Evolutionary conservation across 768 basidiomycete species (phyloP), one percentile per base, ranked within the genome.

Genomic region (Hygrophorus russula): DNA sequence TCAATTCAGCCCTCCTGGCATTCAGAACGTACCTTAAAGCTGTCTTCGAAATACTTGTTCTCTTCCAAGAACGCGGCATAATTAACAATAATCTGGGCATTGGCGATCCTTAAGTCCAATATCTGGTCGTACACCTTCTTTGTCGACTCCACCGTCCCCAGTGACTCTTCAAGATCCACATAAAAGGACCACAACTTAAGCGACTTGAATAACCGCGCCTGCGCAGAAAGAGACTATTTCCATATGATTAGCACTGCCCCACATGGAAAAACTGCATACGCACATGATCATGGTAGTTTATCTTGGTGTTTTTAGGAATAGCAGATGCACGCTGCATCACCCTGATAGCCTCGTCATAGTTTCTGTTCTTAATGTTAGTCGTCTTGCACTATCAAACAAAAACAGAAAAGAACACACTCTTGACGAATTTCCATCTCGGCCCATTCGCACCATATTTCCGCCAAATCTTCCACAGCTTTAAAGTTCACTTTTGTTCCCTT

Each of bases 381-480:
- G 49, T 37, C 27, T 10, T 39, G 13, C 35, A 17, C 44, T 19
- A 32, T 59, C 5, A 59, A 53, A 20, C 42, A 11, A 30, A 45
- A n/a, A 8, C 1, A 46, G n/a, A 31, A 18, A 13, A 34, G 11
- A 27, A 71, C 88, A 54, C 65, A 93, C 93, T 94, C 93, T 39
- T 92, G 83, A 34, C 94, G 79, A 39, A 98, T 71, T 59, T 99
- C 96, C 83, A 98, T 80, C 63, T 99, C 96, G 5, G 96, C 80
- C 94, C 96, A 98, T 64, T 98, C 96, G 55, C 93, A 97, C 96
- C 96, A 99, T 11, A 97, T 76, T 59, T 98, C 96, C 0, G 96
- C 96, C 17, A 99, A 71, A 54, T 99, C 96, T 57, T 99, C 94
- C 8, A 99, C 93, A n/a, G 77, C 71, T 62, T 83, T 89, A 70